Evolutionary conservation across 306 rosid species (phyloP), one percentile per base, ranked within the genome.

Genomic region (Lotus japonicus): DNA sequence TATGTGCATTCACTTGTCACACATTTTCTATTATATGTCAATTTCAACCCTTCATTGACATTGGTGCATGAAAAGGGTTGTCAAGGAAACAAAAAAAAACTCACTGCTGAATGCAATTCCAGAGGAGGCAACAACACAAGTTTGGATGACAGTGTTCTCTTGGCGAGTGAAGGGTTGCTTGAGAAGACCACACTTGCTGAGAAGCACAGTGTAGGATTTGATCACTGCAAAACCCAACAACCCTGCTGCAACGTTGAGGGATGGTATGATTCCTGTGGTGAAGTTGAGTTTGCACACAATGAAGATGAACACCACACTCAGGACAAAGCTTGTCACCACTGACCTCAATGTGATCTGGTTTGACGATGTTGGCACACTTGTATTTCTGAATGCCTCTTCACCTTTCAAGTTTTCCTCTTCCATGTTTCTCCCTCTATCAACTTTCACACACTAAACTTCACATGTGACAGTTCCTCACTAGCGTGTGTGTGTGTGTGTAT

Each of bases 71-170:
- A 33, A 66, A 50, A 17, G 9, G 33, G 18, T 66, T 3, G 18
- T 0, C 5, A 33, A 31, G 13, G 9, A 54, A 6, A 14, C 1
- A 2, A 36, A 13, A 16, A 61, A 5, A 26, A 26, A 74, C 84
- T 19, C 76, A 89, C 96, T 87, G 80, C 91, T 89, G 36, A 87
- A 89, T n/a, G 96, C 89, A 15, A 89, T 83, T 48, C 96, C 96
- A n/a, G 96, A 89, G 15, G 94, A 87, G 18, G 96, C 94, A 14
- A 85, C 91, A 6, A 89, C 88, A 13, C 87, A 89, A 1, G 96
- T 89, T 60, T 87, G 96, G 50, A 89, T 87, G 16, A 89, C 91
- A 17, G 88, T 87, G 41, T 89, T 87, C 42, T 89, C 96, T 59
- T 89, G 96, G 23, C 91, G 90, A 58, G 89, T 87, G 81, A 89